Percentiles rank a stretch among this genome's conserved stretches.
phyloP scores from a whole-genome alignment of 169 alveolate species.

The Eimeria necatrix region DNA sequence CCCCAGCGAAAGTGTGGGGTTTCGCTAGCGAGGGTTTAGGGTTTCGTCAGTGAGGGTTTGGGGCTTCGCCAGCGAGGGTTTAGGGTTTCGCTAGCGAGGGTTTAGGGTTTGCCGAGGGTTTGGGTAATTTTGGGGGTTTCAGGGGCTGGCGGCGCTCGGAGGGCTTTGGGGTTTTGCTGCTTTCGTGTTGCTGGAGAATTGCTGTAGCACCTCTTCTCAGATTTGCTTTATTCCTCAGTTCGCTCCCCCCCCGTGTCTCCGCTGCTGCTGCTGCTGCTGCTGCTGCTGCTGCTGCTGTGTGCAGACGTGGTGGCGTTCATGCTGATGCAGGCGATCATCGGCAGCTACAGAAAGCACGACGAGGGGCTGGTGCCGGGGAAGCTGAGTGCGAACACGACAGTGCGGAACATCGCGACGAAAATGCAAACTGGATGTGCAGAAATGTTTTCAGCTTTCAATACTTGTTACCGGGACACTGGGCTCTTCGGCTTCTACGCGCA shows the following conservation, averaged over 20 bases:
- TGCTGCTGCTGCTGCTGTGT: background rate
- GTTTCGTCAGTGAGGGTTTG: conserved; percentile 79
- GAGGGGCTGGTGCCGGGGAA: conserved; percentile 87
- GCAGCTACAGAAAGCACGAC: conserved; percentile 91
- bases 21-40: conserved; percentile 90
- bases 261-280: conserved; percentile 80
- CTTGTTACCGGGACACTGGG: conserved; percentile 96
- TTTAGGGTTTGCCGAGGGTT: conserved; percentile 4
- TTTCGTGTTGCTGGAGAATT: too few relatives aligned
- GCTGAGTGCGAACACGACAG: conserved; percentile 89
- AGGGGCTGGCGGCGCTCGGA: too few relatives aligned
- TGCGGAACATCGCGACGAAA: conserved; percentile 88
- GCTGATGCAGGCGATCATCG: conserved; percentile 96
- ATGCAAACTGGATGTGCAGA: conserved; percentile 93
- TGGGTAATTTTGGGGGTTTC: background rate
- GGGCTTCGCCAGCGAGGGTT: conserved; percentile 92
- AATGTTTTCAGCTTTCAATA: conserved; percentile 91
- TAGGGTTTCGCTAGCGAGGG: background rate
- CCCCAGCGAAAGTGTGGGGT: conserved; percentile 83
- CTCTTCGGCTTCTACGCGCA: conserved; percentile 93
- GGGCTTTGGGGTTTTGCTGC: too few relatives aligned
- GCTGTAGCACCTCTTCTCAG: background rate
- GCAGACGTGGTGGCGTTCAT: conserved; percentile 93
- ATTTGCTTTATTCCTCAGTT: background rate
- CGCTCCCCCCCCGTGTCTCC: background rate